These are phyloP conservation scores for Acacia confusa DNA, from an alignment of 306 rosid species.

Conservation along the genomic window DNA sequence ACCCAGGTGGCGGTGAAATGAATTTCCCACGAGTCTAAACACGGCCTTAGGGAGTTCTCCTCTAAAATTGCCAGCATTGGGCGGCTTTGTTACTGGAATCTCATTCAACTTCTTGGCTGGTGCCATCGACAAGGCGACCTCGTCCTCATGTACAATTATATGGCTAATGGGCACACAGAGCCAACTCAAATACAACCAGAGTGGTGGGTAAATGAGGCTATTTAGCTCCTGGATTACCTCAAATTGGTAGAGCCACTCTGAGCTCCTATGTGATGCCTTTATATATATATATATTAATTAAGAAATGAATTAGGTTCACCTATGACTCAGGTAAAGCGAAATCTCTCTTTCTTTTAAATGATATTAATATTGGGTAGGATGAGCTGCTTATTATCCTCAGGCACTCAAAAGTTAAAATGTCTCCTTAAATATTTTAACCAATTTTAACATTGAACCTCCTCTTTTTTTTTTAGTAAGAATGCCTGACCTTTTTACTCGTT, in stretches of 20 bases:
- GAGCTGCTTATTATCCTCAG: no score
- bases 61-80: slow-evolving; percentile 84
- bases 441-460: no score
- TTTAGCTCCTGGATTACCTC: slow-evolving; percentile 70
- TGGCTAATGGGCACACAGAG: slow-evolving; percentile 79
- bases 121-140: slow-evolving; percentile 64
- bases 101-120: slow-evolving; percentile 78
- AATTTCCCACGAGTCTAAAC: slow-evolving; percentile 69
- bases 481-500: no score
- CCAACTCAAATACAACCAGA: slow-evolving; percentile 64
- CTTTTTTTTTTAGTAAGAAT: no score
- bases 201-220: slow-evolving; percentile 83
- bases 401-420: no score
- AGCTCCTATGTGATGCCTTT: slow-evolving; percentile 64
- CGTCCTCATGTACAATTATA: slow-evolving; percentile 69
- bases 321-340: no score
- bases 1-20: slow-evolving; percentile 69
- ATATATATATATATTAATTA: no score
- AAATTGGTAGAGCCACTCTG: slow-evolving; percentile 69
- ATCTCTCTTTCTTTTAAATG: no score
- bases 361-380: no score
- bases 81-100: slow-evolving; percentile 70
- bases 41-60: slow-evolving; percentile 68
- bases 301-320: no score
- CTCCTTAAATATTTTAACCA: no score